Conservation (phyloP, 2,329 filamentous ascomycete species). For the Ceratocystis harringtonii region DNA sequence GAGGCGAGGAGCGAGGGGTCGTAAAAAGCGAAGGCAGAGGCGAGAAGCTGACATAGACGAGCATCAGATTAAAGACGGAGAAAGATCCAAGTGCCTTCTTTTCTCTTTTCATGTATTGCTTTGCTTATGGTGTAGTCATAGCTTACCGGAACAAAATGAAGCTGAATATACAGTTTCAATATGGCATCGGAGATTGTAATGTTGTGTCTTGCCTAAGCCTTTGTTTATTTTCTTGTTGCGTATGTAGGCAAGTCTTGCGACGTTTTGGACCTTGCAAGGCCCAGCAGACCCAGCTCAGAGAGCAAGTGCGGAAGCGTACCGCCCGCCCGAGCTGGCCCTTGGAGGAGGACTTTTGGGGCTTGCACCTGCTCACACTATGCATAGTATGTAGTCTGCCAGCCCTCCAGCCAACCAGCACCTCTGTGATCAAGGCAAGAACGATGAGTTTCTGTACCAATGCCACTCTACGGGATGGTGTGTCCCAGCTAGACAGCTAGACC, state of each 20-base stretch:
- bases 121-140: background rate
- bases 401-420: too few relatives aligned
- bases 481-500: too few relatives aligned
- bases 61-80: background rate
- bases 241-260: background rate
- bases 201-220: background rate
- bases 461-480: too few relatives aligned
- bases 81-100: background rate
- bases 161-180: background rate
- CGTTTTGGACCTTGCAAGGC: background rate
- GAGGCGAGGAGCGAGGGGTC: background rate
- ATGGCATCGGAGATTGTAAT: background rate
- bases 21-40: background rate
- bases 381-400: background rate
- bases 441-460: too few relatives aligned
- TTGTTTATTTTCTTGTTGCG: background rate
- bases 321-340: background rate
- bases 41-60: background rate
- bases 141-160: background rate
- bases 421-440: too few relatives aligned
- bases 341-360: background rate
- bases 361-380: background rate
- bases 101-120: background rate
- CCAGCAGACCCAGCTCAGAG: background rate
- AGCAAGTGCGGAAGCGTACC: background rate